phyloP scores from a whole-genome alignment of 495 filamentous ascomycete genomes.

The Sordaria brevicollis region DNA sequence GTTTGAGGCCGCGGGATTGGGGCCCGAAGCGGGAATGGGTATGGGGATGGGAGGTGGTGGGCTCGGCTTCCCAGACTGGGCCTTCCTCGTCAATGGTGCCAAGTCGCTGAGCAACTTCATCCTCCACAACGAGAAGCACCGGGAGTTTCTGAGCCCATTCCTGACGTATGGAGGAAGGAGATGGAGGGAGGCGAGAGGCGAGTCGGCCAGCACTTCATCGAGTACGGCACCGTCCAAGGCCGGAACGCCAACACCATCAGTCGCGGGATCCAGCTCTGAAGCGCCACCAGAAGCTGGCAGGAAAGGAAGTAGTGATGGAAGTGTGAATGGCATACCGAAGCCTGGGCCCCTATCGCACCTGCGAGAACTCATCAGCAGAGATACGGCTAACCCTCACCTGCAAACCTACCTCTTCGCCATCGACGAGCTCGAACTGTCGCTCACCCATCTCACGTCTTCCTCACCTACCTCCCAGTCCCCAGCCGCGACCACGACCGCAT shows the following conservation, averaged over 20 bases:
- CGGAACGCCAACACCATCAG: not conserved
- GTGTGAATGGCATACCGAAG: not conserved
- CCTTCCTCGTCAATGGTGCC: conserved; percentile 22
- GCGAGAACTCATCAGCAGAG: conserved; percentile 2
- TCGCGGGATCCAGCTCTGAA: not conserved
- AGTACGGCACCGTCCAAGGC: not conserved
- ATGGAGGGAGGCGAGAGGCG: conserved; percentile 9
- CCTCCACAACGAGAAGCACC: conserved; percentile 8
- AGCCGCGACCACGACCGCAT: not conserved
- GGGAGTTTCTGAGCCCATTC: conserved; percentile 15
- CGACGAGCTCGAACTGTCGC: conserved; percentile 20
- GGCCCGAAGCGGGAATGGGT: not conserved
- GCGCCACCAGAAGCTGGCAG: not conserved
- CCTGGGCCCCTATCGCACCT: not conserved
- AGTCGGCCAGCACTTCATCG: not conserved
- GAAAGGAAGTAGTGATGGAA: not conserved
- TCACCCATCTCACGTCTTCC: not conserved
- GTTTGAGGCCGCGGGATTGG: no score
- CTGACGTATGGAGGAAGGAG: conserved; percentile 14
- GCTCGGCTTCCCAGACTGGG: conserved; percentile 23
- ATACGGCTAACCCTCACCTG: not conserved
- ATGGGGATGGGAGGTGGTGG: not conserved
- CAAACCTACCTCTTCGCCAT: conserved; percentile 17
- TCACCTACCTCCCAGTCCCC: not conserved
- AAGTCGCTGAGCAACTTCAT: conserved; percentile 14